phyloP scores from a whole-genome alignment of 345 rosid species.

The Theobroma cacao region DNA sequence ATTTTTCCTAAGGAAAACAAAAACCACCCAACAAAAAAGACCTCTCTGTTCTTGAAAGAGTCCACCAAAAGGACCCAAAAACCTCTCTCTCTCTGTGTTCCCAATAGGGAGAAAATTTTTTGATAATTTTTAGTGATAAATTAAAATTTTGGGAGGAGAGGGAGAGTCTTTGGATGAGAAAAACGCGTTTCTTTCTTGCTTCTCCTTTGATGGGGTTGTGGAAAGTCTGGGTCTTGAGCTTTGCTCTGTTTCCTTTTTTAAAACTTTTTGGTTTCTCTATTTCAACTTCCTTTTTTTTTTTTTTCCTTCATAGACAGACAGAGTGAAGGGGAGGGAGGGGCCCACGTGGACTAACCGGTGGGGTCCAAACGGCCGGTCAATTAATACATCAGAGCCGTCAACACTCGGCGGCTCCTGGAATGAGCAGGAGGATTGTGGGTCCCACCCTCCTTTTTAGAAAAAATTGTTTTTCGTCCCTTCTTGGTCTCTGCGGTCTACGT shows the following conservation, averaged over 20 bases:
- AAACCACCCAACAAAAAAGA: neutral
- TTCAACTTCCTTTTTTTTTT: neutral
- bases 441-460: neutral
- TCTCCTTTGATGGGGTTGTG: neutral
- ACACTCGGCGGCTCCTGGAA: conserved; percentile 1
- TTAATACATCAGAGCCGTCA: conserved; percentile 8
- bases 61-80: neutral
- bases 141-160: neutral
- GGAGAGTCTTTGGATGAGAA: neutral
- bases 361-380: conserved; percentile 5
- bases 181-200: neutral
- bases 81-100: neutral
- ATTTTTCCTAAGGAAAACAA: neutral
- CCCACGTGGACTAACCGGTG: neutral
- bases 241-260: neutral
- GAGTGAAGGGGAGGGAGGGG: neutral
- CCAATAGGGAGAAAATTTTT: neutral
- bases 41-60: neutral
- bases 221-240: conserved; percentile 4
- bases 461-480: neutral
- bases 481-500: neutral
- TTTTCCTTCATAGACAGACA: neutral
- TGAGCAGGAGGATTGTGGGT: neutral
- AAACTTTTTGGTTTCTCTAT: neutral
- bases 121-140: neutral